Percentiles rank a stretch among this genome's conserved stretches.
Evolutionary conservation across 2,329 filamentous ascomycete species (phyloP).

Genomic region (Microcyclosporella mali): DNA sequence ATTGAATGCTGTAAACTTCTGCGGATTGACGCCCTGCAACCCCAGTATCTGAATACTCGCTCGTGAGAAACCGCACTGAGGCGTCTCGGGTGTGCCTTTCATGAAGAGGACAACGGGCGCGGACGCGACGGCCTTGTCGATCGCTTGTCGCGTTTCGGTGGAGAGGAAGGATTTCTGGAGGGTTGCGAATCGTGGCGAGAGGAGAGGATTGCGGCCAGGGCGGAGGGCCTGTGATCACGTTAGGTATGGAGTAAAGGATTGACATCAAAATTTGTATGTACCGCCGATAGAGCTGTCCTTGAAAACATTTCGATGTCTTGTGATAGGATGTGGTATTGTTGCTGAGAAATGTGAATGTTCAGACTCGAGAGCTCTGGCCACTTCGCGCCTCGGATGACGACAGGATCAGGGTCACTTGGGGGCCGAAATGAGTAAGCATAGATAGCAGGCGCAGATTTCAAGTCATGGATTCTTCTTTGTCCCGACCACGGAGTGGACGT

Average conservation of each 20-base stretch:
- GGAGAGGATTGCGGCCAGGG: conserved; percentile 35
- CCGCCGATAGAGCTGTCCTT: conserved; percentile 25
- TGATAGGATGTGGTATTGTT: background rate
- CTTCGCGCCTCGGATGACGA: too few relatives aligned
- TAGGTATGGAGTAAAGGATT: background rate
- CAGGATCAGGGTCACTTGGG: too few relatives aligned
- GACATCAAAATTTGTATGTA: conserved; percentile 5
- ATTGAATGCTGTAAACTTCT: conserved; percentile 97
- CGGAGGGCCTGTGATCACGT: conserved; percentile 37
- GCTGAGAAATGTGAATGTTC: too few relatives aligned
- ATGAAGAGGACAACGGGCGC: conserved; percentile 96
- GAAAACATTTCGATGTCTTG: conserved; percentile 24
- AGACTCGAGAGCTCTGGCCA: too few relatives aligned
- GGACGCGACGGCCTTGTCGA: conserved; percentile 81
- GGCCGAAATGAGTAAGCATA: too few relatives aligned
- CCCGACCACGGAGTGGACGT: too few relatives aligned
- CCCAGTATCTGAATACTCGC: conserved; percentile 93
- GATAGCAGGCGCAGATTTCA: too few relatives aligned
- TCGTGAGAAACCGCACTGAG: conserved; percentile 94
- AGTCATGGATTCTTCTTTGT: too few relatives aligned
- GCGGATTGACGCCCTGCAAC: conserved; percentile 87
- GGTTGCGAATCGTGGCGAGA: conserved; percentile 41
- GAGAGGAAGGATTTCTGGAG: conserved; percentile 65
- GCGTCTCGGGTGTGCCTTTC: conserved; percentile 95
- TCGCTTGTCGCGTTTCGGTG: conserved; percentile 69